Conservation (phyloP, 345 rosid species). For the Eucalyptus decipiens region DNA sequence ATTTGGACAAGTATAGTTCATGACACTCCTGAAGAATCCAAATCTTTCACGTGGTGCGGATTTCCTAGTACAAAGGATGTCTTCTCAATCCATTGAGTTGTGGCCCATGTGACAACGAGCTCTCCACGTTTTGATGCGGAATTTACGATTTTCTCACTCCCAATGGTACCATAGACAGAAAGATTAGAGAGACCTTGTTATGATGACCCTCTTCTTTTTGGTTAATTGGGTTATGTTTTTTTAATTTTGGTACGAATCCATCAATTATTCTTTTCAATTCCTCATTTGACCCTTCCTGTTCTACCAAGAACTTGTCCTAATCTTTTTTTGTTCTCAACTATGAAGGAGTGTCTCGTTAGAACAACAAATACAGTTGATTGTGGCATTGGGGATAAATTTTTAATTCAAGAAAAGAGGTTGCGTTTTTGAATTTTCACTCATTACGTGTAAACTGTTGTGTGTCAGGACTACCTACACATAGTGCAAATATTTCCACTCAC, state of each 20-base stretch:
- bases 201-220: not conserved
- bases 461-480: fast-evolving
- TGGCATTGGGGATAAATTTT: not conserved
- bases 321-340: not conserved
- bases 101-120: not conserved
- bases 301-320: not conserved
- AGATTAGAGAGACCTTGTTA: not conserved
- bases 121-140: not conserved
- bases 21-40: not conserved
- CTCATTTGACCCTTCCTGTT: not conserved
- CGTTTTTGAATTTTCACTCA: not conserved
- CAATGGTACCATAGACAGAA: not conserved
- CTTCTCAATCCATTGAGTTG: not conserved
- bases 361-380: not conserved
- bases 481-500: too few species aligned
- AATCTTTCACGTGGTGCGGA: not conserved
- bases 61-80: not conserved
- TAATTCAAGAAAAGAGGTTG: not conserved
- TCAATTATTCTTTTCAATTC: not conserved
- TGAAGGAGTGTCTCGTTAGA: not conserved
- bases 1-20: not conserved
- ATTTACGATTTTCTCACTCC: not conserved
- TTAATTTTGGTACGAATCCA: not conserved
- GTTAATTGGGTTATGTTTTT: not conserved
- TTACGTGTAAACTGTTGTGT: fast-evolving